Conservation (phyloP, 1,139 yeast genomes). For the Candida neerlandica region DNA sequence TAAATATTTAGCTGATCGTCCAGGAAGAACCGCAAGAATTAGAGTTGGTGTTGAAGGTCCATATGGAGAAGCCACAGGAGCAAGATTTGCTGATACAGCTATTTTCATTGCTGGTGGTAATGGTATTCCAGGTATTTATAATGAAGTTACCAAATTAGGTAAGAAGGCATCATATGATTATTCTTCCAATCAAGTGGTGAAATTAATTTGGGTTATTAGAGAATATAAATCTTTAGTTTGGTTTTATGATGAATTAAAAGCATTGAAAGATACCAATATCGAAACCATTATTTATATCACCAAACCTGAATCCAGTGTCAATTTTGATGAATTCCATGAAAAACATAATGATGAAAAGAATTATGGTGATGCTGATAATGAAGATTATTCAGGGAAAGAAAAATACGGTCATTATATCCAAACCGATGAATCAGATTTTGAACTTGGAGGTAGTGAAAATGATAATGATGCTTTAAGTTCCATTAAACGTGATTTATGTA, state of each 20-base stretch:
- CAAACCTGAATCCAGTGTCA: conserved; percentile 38
- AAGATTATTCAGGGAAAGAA: conserved; percentile 7
- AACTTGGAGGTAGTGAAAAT: conserved; percentile 2
- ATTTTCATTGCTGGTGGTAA: conserved; percentile 49
- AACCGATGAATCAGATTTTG: conserved; percentile 9
- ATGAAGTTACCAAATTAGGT: conserved; percentile 33
- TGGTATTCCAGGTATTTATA: conserved; percentile 47
- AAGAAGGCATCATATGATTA: conserved; percentile 15
- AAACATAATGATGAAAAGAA: neutral
- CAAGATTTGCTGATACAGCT: conserved; percentile 33
- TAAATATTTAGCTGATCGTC: conserved; percentile 30
- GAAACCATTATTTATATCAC: conserved; percentile 34
- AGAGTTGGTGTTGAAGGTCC: conserved; percentile 47
- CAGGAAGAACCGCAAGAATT: conserved; percentile 29
- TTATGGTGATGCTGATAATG: no score
- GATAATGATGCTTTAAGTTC: conserved; percentile 7
- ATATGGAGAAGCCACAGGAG: conserved; percentile 37
- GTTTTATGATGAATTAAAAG: conserved; percentile 34
- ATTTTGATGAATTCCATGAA: conserved; percentile 12
- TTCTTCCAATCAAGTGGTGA: conserved; percentile 23
- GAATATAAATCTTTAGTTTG: conserved; percentile 33
- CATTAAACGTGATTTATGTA: conserved; percentile 25
- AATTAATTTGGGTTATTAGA: conserved; percentile 38
- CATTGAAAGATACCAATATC: conserved; percentile 25
- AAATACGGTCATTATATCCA: conserved; percentile 11